These are phyloP conservation scores for Pestalotiopsis sp. DNA, from an alignment of 2,329 filamentous ascomycete genomes.

Conservation along the genomic window DNA sequence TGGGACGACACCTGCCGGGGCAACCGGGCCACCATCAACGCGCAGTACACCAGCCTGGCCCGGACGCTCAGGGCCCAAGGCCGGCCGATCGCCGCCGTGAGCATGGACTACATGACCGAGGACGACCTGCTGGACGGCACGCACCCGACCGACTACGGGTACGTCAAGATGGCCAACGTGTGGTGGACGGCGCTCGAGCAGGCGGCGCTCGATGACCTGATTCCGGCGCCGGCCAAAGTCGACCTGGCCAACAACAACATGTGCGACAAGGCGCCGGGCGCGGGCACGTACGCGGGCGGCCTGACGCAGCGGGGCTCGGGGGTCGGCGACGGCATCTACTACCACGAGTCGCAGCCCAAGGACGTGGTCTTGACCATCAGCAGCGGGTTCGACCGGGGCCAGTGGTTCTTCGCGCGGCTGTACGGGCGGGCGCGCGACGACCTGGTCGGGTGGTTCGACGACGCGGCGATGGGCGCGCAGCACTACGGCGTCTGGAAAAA, in stretches of 20 bases:
- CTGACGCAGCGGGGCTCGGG: constrained; percentile 31
- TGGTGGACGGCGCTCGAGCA: constrained; percentile 15
- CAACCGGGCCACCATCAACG: constrained; percentile 19
- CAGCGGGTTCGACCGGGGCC: constrained; percentile 24
- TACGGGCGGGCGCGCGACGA: constrained; percentile 21
- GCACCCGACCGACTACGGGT: constrained; percentile 23
- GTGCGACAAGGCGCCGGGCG: constrained; percentile 25
- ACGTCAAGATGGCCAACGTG: constrained; percentile 23
- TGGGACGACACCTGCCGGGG: neutral
- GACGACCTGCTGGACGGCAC: constrained; percentile 20
- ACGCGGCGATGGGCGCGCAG: constrained; percentile 27
- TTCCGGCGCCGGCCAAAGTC: constrained; percentile 13
- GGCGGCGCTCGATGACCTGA: constrained; percentile 6
- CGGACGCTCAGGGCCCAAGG: neutral
- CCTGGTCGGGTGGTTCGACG: constrained; percentile 25
- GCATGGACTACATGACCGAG: constrained; percentile 10
- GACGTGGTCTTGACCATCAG: constrained; percentile 20
- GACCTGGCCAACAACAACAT: constrained; percentile 6
- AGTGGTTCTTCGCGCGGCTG: constrained; percentile 25
- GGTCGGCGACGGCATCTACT: constrained; percentile 31
- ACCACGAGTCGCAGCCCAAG: constrained; percentile 22
- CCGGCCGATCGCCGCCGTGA: constrained; percentile 3
- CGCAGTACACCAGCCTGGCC: constrained; percentile 28
- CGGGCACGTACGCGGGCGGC: constrained; percentile 23
- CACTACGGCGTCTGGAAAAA: constrained; percentile 14